These are phyloP conservation scores for Ascobolus immersus DNA, from an alignment of 495 filamentous ascomycete genomes.

Conservation along the genomic window DNA sequence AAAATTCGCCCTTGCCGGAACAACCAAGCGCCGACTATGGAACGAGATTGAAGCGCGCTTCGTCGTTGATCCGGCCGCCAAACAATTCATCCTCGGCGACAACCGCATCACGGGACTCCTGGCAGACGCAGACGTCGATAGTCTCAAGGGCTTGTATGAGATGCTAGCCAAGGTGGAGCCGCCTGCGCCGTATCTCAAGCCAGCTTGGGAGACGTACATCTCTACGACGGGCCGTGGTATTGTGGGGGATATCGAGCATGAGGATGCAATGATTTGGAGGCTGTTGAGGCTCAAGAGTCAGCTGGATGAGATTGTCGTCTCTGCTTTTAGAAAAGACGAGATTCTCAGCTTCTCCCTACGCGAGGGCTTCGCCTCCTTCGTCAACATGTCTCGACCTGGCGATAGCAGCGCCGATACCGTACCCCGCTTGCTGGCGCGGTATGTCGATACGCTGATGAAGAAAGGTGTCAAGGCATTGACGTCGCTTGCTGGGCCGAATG, in stretches of 20 bases:
- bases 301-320: constrained; percentile 44
- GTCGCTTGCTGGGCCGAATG: constrained; percentile 22
- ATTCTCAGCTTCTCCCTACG: constrained; percentile 48
- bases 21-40: constrained; percentile 53
- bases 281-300: constrained; percentile 60
- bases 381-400: constrained; percentile 84
- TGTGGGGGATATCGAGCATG: constrained; percentile 49
- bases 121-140: constrained; percentile 32
- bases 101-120: constrained; percentile 42
- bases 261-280: constrained; percentile 65
- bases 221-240: constrained; percentile 47
- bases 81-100: constrained; percentile 35
- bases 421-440: constrained; percentile 98
- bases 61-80: constrained; percentile 36
- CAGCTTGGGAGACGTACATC: constrained; percentile 57
- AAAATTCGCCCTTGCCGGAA: constrained; percentile 49
- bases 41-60: constrained; percentile 32
- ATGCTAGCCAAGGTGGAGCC: constrained; percentile 38
- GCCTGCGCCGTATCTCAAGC: constrained; percentile 37
- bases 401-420: too few relatives aligned
- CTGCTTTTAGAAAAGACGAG: constrained; percentile 49
- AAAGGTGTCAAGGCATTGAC: constrained; percentile 64
- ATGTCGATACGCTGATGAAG: constrained; percentile 72
- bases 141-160: constrained; percentile 49
- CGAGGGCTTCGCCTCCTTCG: constrained; percentile 65